Percentiles rank a stretch among this genome's conserved stretches.
These are phyloP conservation scores for Neonectria magnoliae DNA, from an alignment of 2,329 filamentous ascomycete genomes.

Conservation along the genomic window DNA sequence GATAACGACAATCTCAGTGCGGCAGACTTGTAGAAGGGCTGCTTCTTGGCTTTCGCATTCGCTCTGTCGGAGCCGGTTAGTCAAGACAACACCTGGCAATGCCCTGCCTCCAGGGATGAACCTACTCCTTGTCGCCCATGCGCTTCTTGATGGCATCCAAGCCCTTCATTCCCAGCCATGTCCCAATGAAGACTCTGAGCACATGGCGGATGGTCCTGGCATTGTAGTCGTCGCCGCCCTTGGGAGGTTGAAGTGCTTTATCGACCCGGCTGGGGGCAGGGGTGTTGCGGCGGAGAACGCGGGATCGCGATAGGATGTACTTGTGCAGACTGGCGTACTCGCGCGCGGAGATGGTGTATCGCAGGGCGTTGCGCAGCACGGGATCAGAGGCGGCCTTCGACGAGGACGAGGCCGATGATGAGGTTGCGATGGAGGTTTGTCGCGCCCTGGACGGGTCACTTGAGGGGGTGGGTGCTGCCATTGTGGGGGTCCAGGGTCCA, in stretches of 20 bases:
- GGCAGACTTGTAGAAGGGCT: constrained; percentile 70
- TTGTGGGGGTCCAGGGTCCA: constrained; percentile 18
- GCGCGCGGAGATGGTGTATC: constrained; percentile 84
- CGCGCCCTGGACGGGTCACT: constrained; percentile 37
- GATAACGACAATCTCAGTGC: constrained; percentile 83
- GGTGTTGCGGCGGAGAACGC: constrained; percentile 62
- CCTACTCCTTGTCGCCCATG: constrained; percentile 60
- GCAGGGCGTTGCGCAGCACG: constrained; percentile 83
- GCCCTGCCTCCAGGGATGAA: constrained; percentile 10
- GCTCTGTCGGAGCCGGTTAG: constrained; percentile 35
- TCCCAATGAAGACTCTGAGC: constrained; percentile 74
- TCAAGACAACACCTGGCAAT: background rate
- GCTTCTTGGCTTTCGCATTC: constrained; percentile 52
- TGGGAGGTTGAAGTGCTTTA: constrained; percentile 47
- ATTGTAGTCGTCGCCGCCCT: constrained; percentile 71
- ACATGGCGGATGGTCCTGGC: constrained; percentile 76
- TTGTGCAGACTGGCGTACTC: constrained; percentile 89
- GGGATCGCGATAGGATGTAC: constrained; percentile 80
- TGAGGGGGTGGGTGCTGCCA: constrained; percentile 35
- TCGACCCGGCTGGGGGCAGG: constrained; percentile 66
- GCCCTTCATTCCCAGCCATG: constrained; percentile 70
- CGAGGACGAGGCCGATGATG: constrained; percentile 31
- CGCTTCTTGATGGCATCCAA: constrained; percentile 64
- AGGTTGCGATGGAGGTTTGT: constrained; percentile 1
- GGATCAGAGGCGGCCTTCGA: constrained; percentile 61